Conservation (phyloP, 768 basidiomycete genomes). For the Trametes coccinea region DNA sequence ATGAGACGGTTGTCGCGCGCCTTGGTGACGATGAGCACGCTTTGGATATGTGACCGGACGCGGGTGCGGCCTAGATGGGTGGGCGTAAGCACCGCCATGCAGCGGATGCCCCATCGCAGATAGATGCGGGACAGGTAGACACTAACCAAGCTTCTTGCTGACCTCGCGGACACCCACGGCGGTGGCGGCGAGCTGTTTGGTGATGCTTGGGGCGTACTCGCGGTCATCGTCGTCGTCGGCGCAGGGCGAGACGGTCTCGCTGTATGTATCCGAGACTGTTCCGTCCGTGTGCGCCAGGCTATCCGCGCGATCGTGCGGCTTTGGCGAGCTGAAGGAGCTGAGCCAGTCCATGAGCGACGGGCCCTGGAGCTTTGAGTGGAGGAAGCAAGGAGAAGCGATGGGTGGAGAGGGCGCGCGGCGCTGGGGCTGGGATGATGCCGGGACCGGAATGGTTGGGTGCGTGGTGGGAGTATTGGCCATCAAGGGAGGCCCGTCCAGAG, state of each 20-base stretch:
- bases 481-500: constrained; percentile 11
- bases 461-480: constrained; percentile 18
- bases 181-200: constrained; percentile 92
- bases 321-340: constrained; percentile 9
- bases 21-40: constrained; percentile 93
- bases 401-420: constrained; percentile 18
- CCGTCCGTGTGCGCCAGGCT: constrained; percentile 26
- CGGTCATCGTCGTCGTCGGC: constrained; percentile 55
- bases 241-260: constrained; percentile 21
- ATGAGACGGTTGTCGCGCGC: constrained; percentile 96
- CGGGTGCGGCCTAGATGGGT: constrained; percentile 78
- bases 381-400: constrained; percentile 79
- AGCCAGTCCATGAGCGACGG: constrained; percentile 80
- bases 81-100: constrained; percentile 18
- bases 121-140: constrained; percentile 8
- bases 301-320: constrained; percentile 10
- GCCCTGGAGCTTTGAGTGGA: constrained; percentile 89
- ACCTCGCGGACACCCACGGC: constrained; percentile 97
- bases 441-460: constrained; percentile 16
- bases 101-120: constrained; percentile 16
- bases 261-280: constrained; percentile 25
- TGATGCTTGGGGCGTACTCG: constrained; percentile 74
- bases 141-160: constrained; percentile 95
- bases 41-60: constrained; percentile 89
- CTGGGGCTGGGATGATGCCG: constrained; percentile 3